phyloP scores from a whole-genome alignment of 1,284 basidiomycete genomes.

The Cryptococcus wingfieldii region DNA sequence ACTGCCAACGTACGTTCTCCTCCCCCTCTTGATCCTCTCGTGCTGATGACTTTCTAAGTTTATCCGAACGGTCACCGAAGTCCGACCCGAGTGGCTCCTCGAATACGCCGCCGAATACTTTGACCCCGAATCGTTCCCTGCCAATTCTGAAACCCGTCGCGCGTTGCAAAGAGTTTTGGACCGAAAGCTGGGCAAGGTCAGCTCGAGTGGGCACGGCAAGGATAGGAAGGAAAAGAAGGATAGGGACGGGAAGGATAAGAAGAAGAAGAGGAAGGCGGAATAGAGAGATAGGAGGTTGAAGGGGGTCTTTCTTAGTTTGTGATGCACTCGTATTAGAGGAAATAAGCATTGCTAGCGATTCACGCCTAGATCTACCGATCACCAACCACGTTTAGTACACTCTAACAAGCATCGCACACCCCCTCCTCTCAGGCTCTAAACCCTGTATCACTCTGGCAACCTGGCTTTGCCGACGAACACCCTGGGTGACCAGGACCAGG shows the following conservation, averaged over 20 bases:
- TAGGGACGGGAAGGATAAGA: conserved; percentile 20
- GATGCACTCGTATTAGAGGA: too few relatives aligned
- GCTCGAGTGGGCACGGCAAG: conserved; percentile 2
- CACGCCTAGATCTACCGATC: too few relatives aligned
- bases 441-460: too few relatives aligned
- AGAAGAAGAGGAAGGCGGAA: conserved; percentile 28
- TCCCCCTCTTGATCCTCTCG: not conserved
- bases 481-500: too few relatives aligned
- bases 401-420: too few relatives aligned
- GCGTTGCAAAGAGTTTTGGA: conserved; percentile 40
- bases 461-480: too few relatives aligned
- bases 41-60: conserved; percentile 51
- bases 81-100: conserved; percentile 84
- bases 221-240: conserved; percentile 17
- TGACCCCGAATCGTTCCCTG: conserved; percentile 42
- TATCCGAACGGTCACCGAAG: conserved; percentile 87
- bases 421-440: too few relatives aligned
- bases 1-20: conserved; percentile 56
- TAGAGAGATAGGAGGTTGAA: not conserved
- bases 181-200: conserved; percentile 31
- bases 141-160: conserved; percentile 38
- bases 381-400: too few relatives aligned
- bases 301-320: too few relatives aligned
- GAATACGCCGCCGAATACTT: conserved; percentile 77
- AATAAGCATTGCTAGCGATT: too few relatives aligned